Base-by-base conservation (phyloP, 352 stramenopile genomes). In the Aphanomyces euteiches region DNA sequence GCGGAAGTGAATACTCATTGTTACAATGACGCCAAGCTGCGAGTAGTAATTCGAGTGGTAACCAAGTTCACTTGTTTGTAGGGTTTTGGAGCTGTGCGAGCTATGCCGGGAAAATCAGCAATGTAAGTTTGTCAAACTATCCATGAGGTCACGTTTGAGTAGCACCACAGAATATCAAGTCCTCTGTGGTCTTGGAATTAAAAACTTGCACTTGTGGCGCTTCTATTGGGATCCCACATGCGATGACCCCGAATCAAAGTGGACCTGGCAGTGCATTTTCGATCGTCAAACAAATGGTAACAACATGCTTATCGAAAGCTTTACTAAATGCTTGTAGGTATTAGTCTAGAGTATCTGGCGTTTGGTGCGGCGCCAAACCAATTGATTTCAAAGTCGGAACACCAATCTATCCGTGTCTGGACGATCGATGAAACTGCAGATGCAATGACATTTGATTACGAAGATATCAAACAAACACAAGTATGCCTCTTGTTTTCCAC, bases 381-480 rank as follows among this genome's bases (percentile, higher is more conserved):
- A 56, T 80, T 93, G 50, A 89, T 93, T 63, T 90, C 84, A 48
- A 95, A 95, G 77, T 95, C 87, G 0, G 84, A 93, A 68, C 83
- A 93, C 66, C 87, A 95, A 69, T 87, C 90, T 56, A 82, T 95
- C 38, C 87, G 87, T 39, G 83, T 95, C 39, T 95, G 87, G 87
- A 81, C 85, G 50, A 66, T 95, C 40, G 81, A 89, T 36, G 85
- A 90, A 47, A 75, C 88, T 36, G 66, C 78, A 13, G 72, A 88
- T 15, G 74, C 66, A 19, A 77, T 72, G 6, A 64, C 56, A 10
- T 73, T 67, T 56, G 43, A 68, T 7, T 70, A 61, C 47, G 48
- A 47, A 15, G 74, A 93, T 43, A 75, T 73, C 36, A 93, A 95
- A 75, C 84, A 88, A n/a, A 81, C 79, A 7, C 84, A 92, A 47